Base-by-base conservation (phyloP, 768 basidiomycete species). In the Russula sp. region DNA sequence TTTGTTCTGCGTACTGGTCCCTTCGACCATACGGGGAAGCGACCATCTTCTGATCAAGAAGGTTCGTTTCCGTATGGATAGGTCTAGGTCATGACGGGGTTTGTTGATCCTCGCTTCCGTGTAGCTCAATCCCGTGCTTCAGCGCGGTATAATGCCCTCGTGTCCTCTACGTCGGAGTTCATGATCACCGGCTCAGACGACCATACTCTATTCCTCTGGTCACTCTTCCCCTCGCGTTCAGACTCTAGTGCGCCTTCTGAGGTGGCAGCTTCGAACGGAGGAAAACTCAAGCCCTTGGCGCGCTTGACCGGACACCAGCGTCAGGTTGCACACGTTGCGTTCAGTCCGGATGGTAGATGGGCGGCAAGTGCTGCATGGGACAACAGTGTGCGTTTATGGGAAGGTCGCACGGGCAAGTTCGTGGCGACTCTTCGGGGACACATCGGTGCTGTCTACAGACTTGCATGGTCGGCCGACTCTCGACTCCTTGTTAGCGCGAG, bases 131-230 rank as follows among this genome's bases (percentile, higher is more conserved):
- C 81, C 13, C 77, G 87, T 22, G 94, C 95, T 5, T 76, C 87
- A 59, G 82, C 78, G 57, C 87, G 94, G 44, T 98, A 96, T 75
- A 86, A 87, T 39, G 76, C 79, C 6, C 79, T 91, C 61, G 79
- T 89, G 20, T 76, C 80, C 35, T 79, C 71, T 14, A 76, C 74
- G 0, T 87, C 92, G 11, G 95, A 98, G 73, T 79, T 92, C 4
- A 78, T 96, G 67, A 96, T 98, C 73, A 93, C 94, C 6, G 95
- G 94, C 22, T 98, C 95, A 4, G 95, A 99, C 73, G 96, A 99
- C 73, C 96, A 98, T 74, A 99, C 96, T 0, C 84, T 98, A 55
- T 98, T 95, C 82, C 82, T 99, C 13, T 98, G 94, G 96, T 89
- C 92, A 37, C 78, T 87, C 47, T 89, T 93, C 78, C 79, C 85